Evolutionary conservation across 2,329 filamentous ascomycete genomes (phyloP).

Genomic region (Curvularia sp.): DNA sequence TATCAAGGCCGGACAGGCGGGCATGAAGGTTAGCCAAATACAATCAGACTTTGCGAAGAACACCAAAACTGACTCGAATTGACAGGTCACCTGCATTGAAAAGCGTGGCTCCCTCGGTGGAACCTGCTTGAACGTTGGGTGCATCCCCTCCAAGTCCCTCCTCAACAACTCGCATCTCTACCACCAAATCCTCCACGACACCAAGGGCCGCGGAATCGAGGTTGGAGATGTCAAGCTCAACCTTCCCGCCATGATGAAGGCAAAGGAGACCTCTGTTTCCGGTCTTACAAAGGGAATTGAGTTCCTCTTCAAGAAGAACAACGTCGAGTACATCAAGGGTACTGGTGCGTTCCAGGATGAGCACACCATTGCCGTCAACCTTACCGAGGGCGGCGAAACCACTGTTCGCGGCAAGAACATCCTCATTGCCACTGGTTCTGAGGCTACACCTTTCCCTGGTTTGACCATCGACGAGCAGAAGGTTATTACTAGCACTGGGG

Average conservation of each 20-base stretch:
- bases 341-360: slow-evolving; percentile 85
- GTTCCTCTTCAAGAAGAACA: slow-evolving; percentile 99
- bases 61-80: slow-evolving; percentile 14
- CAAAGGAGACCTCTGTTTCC: slow-evolving; percentile 89
- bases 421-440: slow-evolving; percentile 93
- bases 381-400: slow-evolving; percentile 90
- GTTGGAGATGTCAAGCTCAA: slow-evolving; percentile 97
- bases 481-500: slow-evolving; percentile 95
- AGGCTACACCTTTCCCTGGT: slow-evolving; percentile 95
- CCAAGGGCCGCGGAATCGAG: slow-evolving; percentile 95
- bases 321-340: slow-evolving; percentile 97
- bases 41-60: slow-evolving; percentile 5
- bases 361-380: slow-evolving; percentile 88
- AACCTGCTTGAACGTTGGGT: slow-evolving; percentile 98
- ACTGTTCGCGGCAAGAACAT: slow-evolving; percentile 94
- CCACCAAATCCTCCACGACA: slow-evolving; percentile 96
- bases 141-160: slow-evolving; percentile 98
- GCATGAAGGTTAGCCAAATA: slow-evolving; percentile 75
- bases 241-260: slow-evolving; percentile 95
- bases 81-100: slow-evolving; percentile 92
- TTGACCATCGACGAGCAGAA: slow-evolving; percentile 97
- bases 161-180: slow-evolving; percentile 99
- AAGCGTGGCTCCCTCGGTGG: slow-evolving; percentile 95
- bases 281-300: slow-evolving; percentile 96
- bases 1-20: slow-evolving; percentile 98